These are phyloP conservation scores for Cyberlindnera nakhonratchasimensis DNA, from an alignment of 805 yeast species.

Conservation along the genomic window DNA sequence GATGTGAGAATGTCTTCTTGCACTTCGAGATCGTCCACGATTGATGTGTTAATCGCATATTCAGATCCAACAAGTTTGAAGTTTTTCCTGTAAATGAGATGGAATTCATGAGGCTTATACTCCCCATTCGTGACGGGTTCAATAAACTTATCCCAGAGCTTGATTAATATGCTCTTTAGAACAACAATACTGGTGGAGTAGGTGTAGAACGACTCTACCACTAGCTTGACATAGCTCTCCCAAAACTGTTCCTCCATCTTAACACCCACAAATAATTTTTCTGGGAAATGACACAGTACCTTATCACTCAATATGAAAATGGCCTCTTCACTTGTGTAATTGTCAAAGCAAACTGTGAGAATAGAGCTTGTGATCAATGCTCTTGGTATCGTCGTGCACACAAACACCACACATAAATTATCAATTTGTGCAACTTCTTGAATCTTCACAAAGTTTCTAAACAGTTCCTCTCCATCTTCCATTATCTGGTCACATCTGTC, in stretches of 20 bases:
- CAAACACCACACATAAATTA: conserved; percentile 22
- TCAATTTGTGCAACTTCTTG: conserved; percentile 18
- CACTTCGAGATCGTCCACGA: conserved; percentile 18
- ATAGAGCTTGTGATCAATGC: conserved; percentile 19
- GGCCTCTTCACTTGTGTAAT: conserved; percentile 18
- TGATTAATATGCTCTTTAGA: conserved; percentile 17
- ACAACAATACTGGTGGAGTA: conserved; percentile 23
- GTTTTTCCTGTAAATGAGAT: conserved; percentile 30
- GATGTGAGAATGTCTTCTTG: conserved; percentile 20
- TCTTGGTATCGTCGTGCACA: conserved; percentile 18
- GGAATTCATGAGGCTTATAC: conserved; percentile 18
- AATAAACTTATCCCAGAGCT: conserved; percentile 25
- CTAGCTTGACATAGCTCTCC: conserved; percentile 22
- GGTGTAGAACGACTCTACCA: conserved; percentile 25
- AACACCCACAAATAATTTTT: neutral
- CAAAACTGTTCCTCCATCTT: conserved; percentile 16
- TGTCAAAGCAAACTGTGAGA: conserved; percentile 20
- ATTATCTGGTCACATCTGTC: conserved; percentile 26
- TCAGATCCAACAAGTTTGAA: conserved; percentile 32
- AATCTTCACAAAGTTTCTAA: conserved; percentile 19
- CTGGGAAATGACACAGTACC: conserved; percentile 15
- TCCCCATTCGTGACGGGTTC: conserved; percentile 18
- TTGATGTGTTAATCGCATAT: conserved; percentile 26
- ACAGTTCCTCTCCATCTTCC: conserved; percentile 22
- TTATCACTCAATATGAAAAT: conserved; percentile 9